Conservation (phyloP, 495 filamentous ascomycete species). For the Hypoxylon fragiforme region DNA sequence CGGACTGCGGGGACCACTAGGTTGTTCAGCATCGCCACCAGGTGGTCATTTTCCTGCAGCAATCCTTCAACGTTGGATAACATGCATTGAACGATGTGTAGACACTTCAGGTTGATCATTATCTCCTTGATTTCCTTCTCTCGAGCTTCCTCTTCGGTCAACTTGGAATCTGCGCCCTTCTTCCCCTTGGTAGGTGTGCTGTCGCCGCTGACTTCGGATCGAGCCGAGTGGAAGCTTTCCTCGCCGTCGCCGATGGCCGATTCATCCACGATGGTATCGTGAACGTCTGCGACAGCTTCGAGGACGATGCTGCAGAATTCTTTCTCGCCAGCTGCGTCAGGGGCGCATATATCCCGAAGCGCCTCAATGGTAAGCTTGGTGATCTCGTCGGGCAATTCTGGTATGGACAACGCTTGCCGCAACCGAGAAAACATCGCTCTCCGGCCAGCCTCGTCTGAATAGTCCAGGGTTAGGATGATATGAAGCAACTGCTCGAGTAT, state of each 20-base stretch:
- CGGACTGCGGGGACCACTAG: conserved; percentile 92
- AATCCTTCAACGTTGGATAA: conserved; percentile 84
- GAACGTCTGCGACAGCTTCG: conserved; percentile 92
- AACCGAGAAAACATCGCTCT: conserved; percentile 92
- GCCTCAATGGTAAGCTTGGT: conserved; percentile 87
- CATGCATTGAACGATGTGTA: conserved; percentile 98
- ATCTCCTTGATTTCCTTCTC: conserved; percentile 84
- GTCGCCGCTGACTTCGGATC: conserved; percentile 76
- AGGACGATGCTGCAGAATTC: conserved; percentile 93
- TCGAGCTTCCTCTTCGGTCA: conserved; percentile 74
- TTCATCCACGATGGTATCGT: conserved; percentile 79
- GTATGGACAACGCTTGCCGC: conserved; percentile 78
- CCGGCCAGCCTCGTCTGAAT: conserved; percentile 91
- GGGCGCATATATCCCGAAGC: conserved; percentile 77
- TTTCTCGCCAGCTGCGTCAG: conserved; percentile 75
- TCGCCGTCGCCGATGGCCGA: conserved; percentile 59
- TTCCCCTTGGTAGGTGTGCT: conserved; percentile 57
- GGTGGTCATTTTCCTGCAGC: conserved; percentile 80
- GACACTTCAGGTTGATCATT: conserved; percentile 96
- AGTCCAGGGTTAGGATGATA: conserved; percentile 88
- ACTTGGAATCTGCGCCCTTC: conserved; percentile 49
- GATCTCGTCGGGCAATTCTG: conserved; percentile 87
- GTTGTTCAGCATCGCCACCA: conserved; percentile 95
- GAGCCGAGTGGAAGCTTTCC: conserved; percentile 90
- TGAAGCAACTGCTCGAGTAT: conserved; percentile 92